Evolutionary conservation across 2,329 filamentous ascomycete species (phyloP).

Genomic region (Nemania sp.): DNA sequence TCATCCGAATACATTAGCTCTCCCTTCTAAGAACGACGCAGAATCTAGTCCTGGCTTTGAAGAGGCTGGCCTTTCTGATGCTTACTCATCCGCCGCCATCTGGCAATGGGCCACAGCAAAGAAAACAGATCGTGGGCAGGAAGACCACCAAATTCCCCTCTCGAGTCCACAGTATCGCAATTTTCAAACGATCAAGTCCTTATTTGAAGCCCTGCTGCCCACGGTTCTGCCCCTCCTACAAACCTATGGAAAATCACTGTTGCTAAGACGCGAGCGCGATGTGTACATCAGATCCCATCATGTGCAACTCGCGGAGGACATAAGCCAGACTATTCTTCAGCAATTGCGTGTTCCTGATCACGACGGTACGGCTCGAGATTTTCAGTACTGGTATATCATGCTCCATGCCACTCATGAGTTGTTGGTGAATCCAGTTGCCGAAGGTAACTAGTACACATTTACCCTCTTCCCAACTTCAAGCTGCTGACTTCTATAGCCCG

Average conservation of each 20-base stretch:
- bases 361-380: slow-evolving; percentile 62
- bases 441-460: slow-evolving; percentile 24
- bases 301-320: slow-evolving; percentile 60
- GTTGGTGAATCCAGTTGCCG: slow-evolving; percentile 66
- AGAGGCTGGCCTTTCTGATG: slow-evolving; percentile 34
- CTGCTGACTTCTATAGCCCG: slow-evolving; percentile 42
- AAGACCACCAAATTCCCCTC: slow-evolving; percentile 33
- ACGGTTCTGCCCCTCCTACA: slow-evolving; percentile 86
- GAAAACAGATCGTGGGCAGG: slow-evolving; percentile 16
- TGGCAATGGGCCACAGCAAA: slow-evolving; percentile 32
- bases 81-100: slow-evolving; percentile 32
- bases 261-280: slow-evolving; percentile 75
- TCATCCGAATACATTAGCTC: slow-evolving; percentile 19
- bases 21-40: slow-evolving; percentile 15
- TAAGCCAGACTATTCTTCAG: slow-evolving; percentile 71
- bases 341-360: slow-evolving; percentile 59
- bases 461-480: slow-evolving; percentile 21
- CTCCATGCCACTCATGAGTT: slow-evolving; percentile 78
- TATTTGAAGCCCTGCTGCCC: slow-evolving; percentile 77
- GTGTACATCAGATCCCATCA: slow-evolving; percentile 58
- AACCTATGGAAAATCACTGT: slow-evolving; percentile 77
- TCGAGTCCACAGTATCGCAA: slow-evolving; percentile 63
- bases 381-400: slow-evolving; percentile 81
- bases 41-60: slow-evolving; percentile 29
- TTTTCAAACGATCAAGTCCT: slow-evolving; percentile 72